Evolutionary conservation across 257 asterid genomes (phyloP).

Genomic region (Solanum virginianum): DNA sequence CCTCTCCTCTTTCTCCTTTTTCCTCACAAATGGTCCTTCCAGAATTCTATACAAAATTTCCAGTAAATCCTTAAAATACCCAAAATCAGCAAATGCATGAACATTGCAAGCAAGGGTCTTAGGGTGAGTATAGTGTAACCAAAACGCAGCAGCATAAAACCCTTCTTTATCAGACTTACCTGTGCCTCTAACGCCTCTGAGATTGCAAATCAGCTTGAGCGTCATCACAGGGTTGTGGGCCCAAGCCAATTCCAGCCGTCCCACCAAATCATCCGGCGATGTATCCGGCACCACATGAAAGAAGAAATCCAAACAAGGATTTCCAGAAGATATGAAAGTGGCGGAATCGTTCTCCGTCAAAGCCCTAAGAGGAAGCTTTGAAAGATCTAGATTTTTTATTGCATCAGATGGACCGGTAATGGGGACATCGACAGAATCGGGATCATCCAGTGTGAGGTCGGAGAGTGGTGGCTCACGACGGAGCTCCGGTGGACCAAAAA

Average conservation of each 20-base stretch:
- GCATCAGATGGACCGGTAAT: not conserved
- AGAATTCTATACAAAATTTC: constrained; percentile 29
- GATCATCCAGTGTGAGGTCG: not conserved
- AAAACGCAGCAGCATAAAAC: constrained; percentile 22
- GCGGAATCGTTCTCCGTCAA: constrained; percentile 21
- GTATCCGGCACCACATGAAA: constrained; percentile 33
- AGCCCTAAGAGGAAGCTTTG: not conserved
- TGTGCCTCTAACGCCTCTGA: constrained; percentile 33
- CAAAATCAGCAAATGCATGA: constrained; percentile 13
- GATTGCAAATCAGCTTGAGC: constrained; percentile 20
- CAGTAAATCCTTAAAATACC: constrained; percentile 25
- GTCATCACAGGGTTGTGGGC: constrained; percentile 15
- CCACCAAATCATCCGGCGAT: not conserved
- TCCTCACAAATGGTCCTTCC: constrained; percentile 12
- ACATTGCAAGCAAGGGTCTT: constrained; percentile 25
- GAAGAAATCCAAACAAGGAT: constrained; percentile 31
- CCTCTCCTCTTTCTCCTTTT: not conserved
- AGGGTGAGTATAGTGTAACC: constrained; percentile 28
- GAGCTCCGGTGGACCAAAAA: not conserved
- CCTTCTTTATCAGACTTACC: constrained; percentile 35
- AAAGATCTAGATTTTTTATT: not conserved
- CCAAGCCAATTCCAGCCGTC: constrained; percentile 16
- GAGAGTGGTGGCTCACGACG: not conserved
- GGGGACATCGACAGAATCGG: not conserved
- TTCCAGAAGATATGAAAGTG: constrained; percentile 19